phyloP scores from a whole-genome alignment of 139 green algal species.

The Monoraphidium neglectum region DNA sequence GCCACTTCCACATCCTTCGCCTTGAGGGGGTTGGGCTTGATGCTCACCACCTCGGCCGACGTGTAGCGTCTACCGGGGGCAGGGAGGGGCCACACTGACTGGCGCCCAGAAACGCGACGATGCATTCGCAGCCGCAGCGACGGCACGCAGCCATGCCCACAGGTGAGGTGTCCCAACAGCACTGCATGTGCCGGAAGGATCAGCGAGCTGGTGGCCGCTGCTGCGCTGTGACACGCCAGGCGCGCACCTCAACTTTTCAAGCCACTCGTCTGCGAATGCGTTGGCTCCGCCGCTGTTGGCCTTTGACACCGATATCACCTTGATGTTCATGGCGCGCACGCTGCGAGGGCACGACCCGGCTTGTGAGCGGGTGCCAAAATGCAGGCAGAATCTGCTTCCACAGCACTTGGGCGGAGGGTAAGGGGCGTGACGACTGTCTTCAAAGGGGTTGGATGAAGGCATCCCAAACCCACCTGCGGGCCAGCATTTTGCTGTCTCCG shows the following conservation, averaged over 20 bases:
- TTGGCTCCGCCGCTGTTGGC: too few species aligned
- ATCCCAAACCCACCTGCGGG: too few species aligned
- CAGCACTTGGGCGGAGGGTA: too few species aligned
- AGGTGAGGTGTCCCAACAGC: neutral
- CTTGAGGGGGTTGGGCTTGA: slow-evolving; percentile 71
- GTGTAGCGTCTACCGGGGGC: slow-evolving; percentile 19
- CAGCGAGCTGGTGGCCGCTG: neutral
- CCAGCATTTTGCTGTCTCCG: too few species aligned
- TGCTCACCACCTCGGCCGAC: slow-evolving; percentile 18
- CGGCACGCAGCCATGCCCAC: neutral
- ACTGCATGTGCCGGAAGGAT: neutral
- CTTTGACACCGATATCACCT: too few species aligned
- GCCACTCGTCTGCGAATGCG: slow-evolving; percentile 48
- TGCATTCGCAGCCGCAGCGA: too few species aligned
- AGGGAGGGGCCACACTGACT: neutral
- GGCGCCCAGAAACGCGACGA: neutral
- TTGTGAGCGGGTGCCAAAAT: too few species aligned
- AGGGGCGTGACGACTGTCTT: too few species aligned
- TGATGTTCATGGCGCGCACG: too few species aligned
- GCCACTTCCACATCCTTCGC: slow-evolving; percentile 22
- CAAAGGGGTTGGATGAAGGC: too few species aligned
- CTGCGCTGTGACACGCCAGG: slow-evolving; percentile 15
- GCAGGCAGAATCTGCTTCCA: too few species aligned
- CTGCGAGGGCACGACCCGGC: too few species aligned
- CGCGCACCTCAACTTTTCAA: slow-evolving; percentile 40